These are phyloP conservation scores for Monilinia polystroma DNA, from an alignment of 2,329 filamentous ascomycete genomes.

Conservation along the genomic window DNA sequence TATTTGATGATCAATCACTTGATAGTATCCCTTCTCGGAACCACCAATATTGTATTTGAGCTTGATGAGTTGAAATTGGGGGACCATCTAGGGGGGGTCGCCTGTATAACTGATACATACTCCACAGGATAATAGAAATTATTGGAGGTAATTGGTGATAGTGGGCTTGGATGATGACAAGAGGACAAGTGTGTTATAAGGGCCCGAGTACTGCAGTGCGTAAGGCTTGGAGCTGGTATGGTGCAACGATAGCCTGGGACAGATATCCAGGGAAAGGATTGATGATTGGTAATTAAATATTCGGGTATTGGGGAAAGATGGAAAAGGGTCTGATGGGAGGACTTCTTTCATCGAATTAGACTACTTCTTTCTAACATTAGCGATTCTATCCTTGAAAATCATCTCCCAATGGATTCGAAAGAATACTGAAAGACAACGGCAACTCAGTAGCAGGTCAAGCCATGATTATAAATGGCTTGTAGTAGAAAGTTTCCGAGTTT, in stretches of 20 bases:
- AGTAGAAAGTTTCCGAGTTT: too few species aligned
- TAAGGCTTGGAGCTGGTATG: too few species aligned
- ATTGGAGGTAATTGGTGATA: neutral
- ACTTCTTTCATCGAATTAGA: neutral
- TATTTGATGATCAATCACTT: neutral
- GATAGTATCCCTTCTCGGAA: neutral
- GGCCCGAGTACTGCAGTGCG: too few species aligned
- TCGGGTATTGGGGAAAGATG: too few species aligned
- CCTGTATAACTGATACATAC: too few species aligned
- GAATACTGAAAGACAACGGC: neutral
- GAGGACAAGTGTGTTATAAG: too few species aligned
- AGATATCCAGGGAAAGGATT: too few species aligned
- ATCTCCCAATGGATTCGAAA: neutral
- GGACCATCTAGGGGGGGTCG: neutral
- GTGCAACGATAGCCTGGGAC: too few species aligned
- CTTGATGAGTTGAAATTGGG: neutral
- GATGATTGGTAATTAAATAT: too few species aligned
- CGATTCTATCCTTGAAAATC: neutral
- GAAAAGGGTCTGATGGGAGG: too few species aligned
- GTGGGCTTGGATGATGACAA: too few species aligned
- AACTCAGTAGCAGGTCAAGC: neutral
- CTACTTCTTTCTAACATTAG: neutral
- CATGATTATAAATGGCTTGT: neutral
- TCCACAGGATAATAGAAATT: neutral
- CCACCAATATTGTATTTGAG: neutral